Conservation (phyloP, 2,329 filamentous ascomycete genomes). For the Teratosphaeriaceae sp. region DNA sequence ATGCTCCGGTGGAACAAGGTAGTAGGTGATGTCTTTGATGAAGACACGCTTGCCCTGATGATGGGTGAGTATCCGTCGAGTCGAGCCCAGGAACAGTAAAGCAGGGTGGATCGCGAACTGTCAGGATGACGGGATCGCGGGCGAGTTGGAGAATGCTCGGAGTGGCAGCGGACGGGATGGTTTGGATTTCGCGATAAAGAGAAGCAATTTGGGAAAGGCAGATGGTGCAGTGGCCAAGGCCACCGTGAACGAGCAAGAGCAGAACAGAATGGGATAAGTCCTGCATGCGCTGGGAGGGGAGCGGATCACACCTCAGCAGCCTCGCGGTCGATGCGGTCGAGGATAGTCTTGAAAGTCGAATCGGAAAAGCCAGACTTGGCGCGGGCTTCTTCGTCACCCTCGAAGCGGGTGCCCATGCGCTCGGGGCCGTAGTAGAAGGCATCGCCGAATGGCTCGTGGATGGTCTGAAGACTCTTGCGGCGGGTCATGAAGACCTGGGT, state of each 20-base stretch:
- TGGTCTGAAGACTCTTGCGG: constrained; percentile 68
- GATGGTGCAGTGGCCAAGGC: not conserved
- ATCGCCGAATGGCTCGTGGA: constrained; percentile 96
- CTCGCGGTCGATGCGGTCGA: constrained; percentile 67
- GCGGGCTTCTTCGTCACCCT: constrained; percentile 54
- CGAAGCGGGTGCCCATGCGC: constrained; percentile 71
- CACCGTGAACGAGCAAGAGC: not conserved
- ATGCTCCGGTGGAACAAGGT: constrained; percentile 70
- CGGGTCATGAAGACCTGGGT: constrained; percentile 91
- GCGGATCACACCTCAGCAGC: constrained; percentile 59
- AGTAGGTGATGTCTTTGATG: constrained; percentile 97
- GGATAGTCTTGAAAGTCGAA: constrained; percentile 68
- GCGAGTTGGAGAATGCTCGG: not conserved
- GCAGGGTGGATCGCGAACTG: too few relatives aligned
- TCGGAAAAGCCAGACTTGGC: constrained; percentile 58
- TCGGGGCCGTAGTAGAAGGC: constrained; percentile 96
- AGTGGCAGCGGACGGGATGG: not conserved
- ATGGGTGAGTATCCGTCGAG: constrained; percentile 10
- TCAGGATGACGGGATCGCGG: not conserved
- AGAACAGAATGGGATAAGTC: not conserved
- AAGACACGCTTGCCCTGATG: constrained; percentile 80
- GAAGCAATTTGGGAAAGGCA: not conserved
- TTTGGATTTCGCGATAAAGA: not conserved
- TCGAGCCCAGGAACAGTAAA: not conserved
- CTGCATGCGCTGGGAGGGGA: constrained; percentile 3